Percentiles rank a stretch among this genome's conserved stretches.
Conservation (phyloP, 2,329 filamentous ascomycete species). For the Alternaria sp. region DNA sequence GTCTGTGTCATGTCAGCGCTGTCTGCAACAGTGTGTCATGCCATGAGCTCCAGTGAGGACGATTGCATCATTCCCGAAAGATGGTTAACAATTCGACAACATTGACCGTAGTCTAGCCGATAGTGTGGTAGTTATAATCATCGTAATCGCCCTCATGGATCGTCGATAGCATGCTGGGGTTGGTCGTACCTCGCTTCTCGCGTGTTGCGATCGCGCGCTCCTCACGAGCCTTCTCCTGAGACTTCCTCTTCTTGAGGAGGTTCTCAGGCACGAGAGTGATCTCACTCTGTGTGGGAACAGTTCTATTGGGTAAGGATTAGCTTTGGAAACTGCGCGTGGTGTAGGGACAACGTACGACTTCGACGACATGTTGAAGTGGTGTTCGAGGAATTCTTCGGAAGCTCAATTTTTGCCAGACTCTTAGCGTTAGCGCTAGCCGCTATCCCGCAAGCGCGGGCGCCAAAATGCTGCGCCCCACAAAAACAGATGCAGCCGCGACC, state of each 20-base stretch:
- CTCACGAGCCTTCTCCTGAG: slow-evolving; percentile 97
- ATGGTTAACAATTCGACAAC: slow-evolving; percentile 98
- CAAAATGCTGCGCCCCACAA: neutral
- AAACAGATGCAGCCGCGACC: neutral
- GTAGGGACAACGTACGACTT: slow-evolving; percentile 63
- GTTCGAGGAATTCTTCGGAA: slow-evolving; percentile 57
- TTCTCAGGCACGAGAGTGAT: slow-evolving; percentile 94
- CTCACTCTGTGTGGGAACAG: slow-evolving; percentile 92
- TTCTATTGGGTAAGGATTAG: slow-evolving; percentile 60
- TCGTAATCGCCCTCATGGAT: slow-evolving; percentile 47
- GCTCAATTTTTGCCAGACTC: slow-evolving; percentile 20
- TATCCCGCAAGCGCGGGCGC: neutral
- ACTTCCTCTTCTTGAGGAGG: slow-evolving; percentile 99
- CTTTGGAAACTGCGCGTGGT: slow-evolving; percentile 57
- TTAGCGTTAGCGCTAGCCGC: slow-evolving; percentile 15
- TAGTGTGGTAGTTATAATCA: slow-evolving; percentile 88
- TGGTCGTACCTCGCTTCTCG: slow-evolving; percentile 86
- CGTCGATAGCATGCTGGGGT: slow-evolving; percentile 17
- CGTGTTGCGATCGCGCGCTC: slow-evolving; percentile 78
- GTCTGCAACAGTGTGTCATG: slow-evolving; percentile 7
- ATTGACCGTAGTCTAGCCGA: slow-evolving; percentile 97
- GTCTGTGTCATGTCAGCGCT: slow-evolving; percentile 60
- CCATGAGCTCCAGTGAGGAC: slow-evolving; percentile 32
- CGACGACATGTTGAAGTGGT: slow-evolving; percentile 46
- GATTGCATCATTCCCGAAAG: slow-evolving; percentile 92